These are phyloP conservation scores for Heritiera fomes DNA, from an alignment of 345 rosid species.

Conservation along the genomic window DNA sequence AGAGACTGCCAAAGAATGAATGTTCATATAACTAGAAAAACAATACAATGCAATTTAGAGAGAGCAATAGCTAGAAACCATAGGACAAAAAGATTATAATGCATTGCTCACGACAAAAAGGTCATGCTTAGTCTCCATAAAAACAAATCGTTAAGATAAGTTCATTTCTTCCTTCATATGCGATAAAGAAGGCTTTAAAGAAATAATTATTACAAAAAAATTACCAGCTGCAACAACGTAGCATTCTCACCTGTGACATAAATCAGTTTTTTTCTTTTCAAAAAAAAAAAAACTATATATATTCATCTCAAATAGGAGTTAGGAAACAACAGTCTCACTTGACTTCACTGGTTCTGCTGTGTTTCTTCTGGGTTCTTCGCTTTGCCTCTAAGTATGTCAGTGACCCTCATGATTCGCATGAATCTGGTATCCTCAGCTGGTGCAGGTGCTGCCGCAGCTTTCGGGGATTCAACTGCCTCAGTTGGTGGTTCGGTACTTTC, in stretches of 20 bases:
- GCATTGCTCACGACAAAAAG: background rate
- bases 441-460: constrained; percentile 32
- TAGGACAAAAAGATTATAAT: background rate
- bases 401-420: constrained; percentile 90
- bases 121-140: background rate
- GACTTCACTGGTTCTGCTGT: constrained; percentile 31
- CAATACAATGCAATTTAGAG: background rate
- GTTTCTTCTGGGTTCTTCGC: constrained; percentile 62
- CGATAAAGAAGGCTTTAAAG: background rate
- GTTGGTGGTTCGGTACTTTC: constrained; percentile 42
- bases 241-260: background rate
- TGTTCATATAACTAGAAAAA: background rate
- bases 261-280: background rate
- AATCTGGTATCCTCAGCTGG: constrained; percentile 80
- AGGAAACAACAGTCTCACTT: constrained; percentile 7
- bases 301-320: background rate
- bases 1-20: background rate
- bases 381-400: constrained; percentile 84
- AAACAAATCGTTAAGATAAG: background rate
- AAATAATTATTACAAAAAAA: background rate
- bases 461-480: constrained; percentile 58
- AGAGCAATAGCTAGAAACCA: background rate
- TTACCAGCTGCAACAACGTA: background rate
- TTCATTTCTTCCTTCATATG: background rate
- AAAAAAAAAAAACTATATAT: background rate